Evolutionary conservation across 345 rosid genomes (phyloP), one percentile per base, ranked within the genome.

Genomic region (Salix arbutifolia): DNA sequence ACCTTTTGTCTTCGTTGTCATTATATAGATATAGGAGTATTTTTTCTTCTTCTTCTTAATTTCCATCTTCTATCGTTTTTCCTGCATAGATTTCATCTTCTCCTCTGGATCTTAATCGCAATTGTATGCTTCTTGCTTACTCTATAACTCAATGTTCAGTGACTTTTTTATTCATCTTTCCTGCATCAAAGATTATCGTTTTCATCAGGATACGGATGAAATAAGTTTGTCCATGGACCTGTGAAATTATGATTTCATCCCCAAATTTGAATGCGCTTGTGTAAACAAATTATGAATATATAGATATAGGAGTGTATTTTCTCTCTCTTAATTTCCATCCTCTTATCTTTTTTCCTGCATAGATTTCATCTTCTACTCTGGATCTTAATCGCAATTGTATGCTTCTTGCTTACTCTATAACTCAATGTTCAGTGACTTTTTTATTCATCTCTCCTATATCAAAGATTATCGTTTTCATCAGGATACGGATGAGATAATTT

Each of bases 121-220:
- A 60, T 13, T 26, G 69, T 61, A 73, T 73, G 76, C 26, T 61
- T 61, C 68, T 61, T 73, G 76, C 76, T 42, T 38, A 26, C 52
- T 56, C 10, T 38, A 23, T n/a, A 31, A 25, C 12, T 58, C n/a
- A 60, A 60, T 60, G 28, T 13, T n/a, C 4, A 35, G 23, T 23
- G 50, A 35, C 44, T 37, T 37, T 73, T 19, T 42, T 73, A 28
- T 56, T 1, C 62, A 56, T 56, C 13, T 73, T 16, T 42, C 56
- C 4, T 21, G 1, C 62, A 56, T 56, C 62, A 21, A 8, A n/a
- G 26, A n/a, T 56, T 56, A 0, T 50, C 26, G 17, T 44, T 44
- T 44, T 44, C 13, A 40, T 11, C 11, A 40, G 4, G 44, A 28
- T 40, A 40, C 11, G 44, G 44, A 40, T 31, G 33, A 31, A 31